Conservation (phyloP, 345 rosid genomes). For the Lagerstroemia speciosa region DNA sequence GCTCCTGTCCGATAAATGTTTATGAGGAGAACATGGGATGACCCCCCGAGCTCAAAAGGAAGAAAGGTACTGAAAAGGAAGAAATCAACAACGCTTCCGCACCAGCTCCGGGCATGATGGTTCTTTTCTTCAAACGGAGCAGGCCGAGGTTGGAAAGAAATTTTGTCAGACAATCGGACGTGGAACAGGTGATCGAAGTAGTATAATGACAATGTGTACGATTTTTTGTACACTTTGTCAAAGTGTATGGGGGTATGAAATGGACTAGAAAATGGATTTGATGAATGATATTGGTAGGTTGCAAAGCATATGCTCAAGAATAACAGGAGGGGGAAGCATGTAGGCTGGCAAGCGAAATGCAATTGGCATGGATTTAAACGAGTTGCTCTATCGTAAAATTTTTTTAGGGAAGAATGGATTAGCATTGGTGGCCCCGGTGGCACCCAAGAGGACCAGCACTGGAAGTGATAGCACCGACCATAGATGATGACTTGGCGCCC, state of each 20-base stretch:
- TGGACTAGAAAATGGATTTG: background rate
- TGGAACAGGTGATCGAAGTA: constrained; percentile 1
- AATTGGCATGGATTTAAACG: background rate
- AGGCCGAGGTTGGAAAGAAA: constrained; percentile 23
- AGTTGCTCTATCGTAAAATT: background rate
- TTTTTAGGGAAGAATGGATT: background rate
- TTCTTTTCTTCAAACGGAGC: constrained; percentile 8
- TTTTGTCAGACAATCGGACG: background rate
- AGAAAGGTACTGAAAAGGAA: background rate
- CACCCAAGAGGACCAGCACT: constrained; percentile 13
- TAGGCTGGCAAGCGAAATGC: too few relatives aligned
- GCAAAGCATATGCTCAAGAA: background rate
- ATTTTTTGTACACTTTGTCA: constrained; percentile 16
- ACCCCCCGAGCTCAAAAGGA: background rate
- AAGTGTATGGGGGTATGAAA: constrained; percentile 4
- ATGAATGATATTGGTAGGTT: background rate
- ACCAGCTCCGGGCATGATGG: constrained; percentile 8
- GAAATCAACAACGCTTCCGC: constrained; percentile 21
- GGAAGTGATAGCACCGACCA: constrained; percentile 18
- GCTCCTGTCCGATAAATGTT: background rate
- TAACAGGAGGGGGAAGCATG: background rate
- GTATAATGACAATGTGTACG: constrained; percentile 14
- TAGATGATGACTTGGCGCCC: constrained; percentile 20
- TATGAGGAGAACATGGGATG: too few relatives aligned
- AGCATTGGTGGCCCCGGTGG: constrained; percentile 20